Percentiles rank a stretch among this genome's conserved stretches.
These are phyloP conservation scores for Fennellomyces sp. DNA, from an alignment of 371 early-diverging fungal genomes.

Conservation along the genomic window DNA sequence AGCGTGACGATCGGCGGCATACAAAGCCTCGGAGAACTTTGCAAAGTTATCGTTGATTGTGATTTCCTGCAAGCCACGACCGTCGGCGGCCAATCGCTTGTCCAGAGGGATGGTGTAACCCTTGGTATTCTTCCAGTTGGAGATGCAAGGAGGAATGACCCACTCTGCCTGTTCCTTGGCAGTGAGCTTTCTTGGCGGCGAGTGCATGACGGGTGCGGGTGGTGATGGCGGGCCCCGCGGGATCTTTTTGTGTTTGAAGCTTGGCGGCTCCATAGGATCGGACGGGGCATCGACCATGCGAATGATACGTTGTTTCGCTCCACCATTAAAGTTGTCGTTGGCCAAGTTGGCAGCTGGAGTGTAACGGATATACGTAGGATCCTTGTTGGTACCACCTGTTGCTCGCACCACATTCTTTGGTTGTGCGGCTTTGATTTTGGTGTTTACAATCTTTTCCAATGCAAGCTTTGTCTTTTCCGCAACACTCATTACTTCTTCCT, in stretches of 20 bases:
- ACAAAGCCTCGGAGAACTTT: slow-evolving; percentile 91
- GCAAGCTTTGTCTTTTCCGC: slow-evolving; percentile 89
- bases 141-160: slow-evolving; percentile 97
- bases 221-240: slow-evolving; percentile 91
- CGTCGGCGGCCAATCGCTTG: slow-evolving; percentile 97
- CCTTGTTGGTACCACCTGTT: slow-evolving; percentile 59
- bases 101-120: slow-evolving; percentile 98
- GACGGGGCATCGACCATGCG: slow-evolving; percentile 93
- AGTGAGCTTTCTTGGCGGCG: slow-evolving; percentile 94
- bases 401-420: slow-evolving; percentile 62
- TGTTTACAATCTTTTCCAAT: slow-evolving; percentile 86
- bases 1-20: slow-evolving; percentile 92
- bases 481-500: slow-evolving; percentile 78
- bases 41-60: slow-evolving; percentile 96
- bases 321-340: slow-evolving; percentile 64
- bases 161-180: slow-evolving; percentile 95
- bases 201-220: slow-evolving; percentile 96
- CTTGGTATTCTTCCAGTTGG: slow-evolving; percentile 99
- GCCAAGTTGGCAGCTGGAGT: slow-evolving; percentile 77
- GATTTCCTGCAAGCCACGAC: slow-evolving; percentile 91
- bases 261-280: slow-evolving; percentile 96
- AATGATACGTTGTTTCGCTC: slow-evolving; percentile 84
- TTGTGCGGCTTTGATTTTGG: slow-evolving; percentile 72
- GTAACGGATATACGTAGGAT: slow-evolving; percentile 88
- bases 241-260: slow-evolving; percentile 89